These are phyloP conservation scores for Zygoascus biomembranicola DNA, from an alignment of 805 yeast species.

Conservation along the genomic window DNA sequence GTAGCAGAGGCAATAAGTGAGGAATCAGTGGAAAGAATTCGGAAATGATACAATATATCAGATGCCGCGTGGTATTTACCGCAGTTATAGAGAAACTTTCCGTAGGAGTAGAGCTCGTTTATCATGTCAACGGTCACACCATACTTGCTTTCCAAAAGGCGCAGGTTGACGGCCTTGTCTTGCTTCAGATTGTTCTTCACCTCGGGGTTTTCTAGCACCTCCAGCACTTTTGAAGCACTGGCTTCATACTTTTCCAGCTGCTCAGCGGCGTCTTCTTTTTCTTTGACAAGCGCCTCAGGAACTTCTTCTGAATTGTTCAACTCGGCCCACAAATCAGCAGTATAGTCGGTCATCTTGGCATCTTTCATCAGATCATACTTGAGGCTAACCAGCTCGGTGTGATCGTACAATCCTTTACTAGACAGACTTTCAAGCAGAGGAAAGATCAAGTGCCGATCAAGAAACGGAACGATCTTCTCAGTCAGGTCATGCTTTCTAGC, in stretches of 20 bases:
- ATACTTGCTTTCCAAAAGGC: slow-evolving; percentile 37
- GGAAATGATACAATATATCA: slow-evolving; percentile 49
- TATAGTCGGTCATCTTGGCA: slow-evolving; percentile 47
- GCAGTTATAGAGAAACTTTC: slow-evolving; percentile 54
- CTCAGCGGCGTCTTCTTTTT: slow-evolving; percentile 29
- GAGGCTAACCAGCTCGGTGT: slow-evolving; percentile 36
- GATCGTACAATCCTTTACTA: slow-evolving; percentile 36
- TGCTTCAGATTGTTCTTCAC: slow-evolving; percentile 46
- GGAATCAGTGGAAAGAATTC: slow-evolving; percentile 45
- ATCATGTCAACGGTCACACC: slow-evolving; percentile 38
- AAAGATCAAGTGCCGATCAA: slow-evolving; percentile 54
- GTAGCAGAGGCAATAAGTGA: slow-evolving; percentile 47
- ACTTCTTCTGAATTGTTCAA: slow-evolving; percentile 33
- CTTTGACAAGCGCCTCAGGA: slow-evolving; percentile 36
- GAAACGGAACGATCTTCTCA: slow-evolving; percentile 43
- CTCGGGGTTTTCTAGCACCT: slow-evolving; percentile 40
- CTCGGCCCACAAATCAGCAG: slow-evolving; percentile 36
- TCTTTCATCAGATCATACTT: slow-evolving; percentile 49
- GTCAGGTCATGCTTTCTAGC: slow-evolving; percentile 49
- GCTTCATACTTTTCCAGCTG: slow-evolving; percentile 30
- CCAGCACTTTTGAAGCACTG: slow-evolving; percentile 39
- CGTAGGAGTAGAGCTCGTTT: slow-evolving; percentile 46
- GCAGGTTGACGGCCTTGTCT: slow-evolving; percentile 47
- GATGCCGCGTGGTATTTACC: slow-evolving; percentile 56
- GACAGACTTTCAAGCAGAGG: slow-evolving; percentile 44